Evolutionary conservation across 2,329 filamentous ascomycete genomes (phyloP).

Genomic region (Penicillium sp.): DNA sequence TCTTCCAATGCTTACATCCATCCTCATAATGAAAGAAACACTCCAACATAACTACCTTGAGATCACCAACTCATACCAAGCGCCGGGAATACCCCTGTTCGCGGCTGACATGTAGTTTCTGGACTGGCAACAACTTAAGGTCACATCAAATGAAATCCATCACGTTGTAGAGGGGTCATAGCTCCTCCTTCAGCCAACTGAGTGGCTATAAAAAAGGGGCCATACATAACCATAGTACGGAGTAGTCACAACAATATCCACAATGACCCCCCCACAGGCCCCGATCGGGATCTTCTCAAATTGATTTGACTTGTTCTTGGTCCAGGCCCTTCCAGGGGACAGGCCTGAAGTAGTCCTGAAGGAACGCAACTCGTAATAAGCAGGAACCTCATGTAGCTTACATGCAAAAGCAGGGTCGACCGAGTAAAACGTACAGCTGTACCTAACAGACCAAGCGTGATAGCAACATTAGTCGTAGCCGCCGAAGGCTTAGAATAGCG

Average conservation of each 20-base stretch:
- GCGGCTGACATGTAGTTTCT: not conserved
- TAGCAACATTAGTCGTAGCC: constrained; percentile 11
- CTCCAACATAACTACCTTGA: not conserved
- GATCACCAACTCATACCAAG: not conserved
- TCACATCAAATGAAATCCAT: constrained; percentile 4
- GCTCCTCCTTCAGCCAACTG: constrained; percentile 7
- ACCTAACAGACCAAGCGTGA: not conserved
- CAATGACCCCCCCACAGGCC: constrained; percentile 6
- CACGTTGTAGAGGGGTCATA: constrained; percentile 11
- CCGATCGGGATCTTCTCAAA: constrained; percentile 9
- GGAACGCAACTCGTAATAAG: not conserved
- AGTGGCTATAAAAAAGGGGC: constrained; percentile 9
- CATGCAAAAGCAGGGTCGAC: not conserved
- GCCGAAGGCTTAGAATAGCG: constrained; percentile 16
- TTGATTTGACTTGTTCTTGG: not conserved
- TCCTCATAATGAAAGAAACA: not conserved
- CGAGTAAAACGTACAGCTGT: not conserved
- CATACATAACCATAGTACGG: constrained; percentile 1
- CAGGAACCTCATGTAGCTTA: not conserved
- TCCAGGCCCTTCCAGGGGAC: constrained; percentile 1
- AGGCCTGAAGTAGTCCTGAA: too few species aligned
- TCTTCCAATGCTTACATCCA: not conserved
- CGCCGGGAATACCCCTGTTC: not conserved
- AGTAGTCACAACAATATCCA: constrained; percentile 5
- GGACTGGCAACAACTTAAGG: not conserved